Conservation (phyloP, 2,329 filamentous ascomycete genomes). For the Zasmidium angulare region DNA sequence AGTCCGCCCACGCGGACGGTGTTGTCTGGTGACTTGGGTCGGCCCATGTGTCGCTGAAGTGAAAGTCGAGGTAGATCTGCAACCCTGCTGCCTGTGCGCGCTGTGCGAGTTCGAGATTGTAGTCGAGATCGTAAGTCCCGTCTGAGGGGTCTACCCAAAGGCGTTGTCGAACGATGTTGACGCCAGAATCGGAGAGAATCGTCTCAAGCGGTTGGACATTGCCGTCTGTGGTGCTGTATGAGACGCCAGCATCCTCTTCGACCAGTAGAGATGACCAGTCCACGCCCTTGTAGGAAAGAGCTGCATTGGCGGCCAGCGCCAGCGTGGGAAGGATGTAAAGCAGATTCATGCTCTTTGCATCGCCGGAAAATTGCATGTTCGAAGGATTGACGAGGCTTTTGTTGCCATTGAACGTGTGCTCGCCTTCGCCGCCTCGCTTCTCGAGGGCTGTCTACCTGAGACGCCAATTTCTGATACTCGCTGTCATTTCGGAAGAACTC, state of each 20-base stretch:
- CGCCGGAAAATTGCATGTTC: not conserved
- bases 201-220: not conserved
- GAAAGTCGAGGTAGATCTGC: slow-evolving; percentile 37
- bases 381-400: not conserved
- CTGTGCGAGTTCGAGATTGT: slow-evolving; percentile 37
- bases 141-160: slow-evolving; percentile 33
- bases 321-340: not conserved
- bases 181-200: slow-evolving; percentile 12
- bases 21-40: slow-evolving; percentile 36
- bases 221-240: not conserved
- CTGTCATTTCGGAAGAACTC: not conserved
- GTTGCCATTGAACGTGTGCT: not conserved
- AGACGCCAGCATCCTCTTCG: slow-evolving; percentile 1
- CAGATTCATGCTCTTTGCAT: not conserved
- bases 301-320: not conserved
- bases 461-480: not conserved
- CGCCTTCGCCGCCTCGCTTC: not conserved
- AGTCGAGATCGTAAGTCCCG: slow-evolving; percentile 32
- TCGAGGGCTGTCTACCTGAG: not conserved
- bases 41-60: slow-evolving; percentile 38
- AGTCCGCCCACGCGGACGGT: slow-evolving; percentile 35
- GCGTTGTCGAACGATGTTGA: slow-evolving; percentile 28
- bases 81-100: slow-evolving; percentile 33
- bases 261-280: slow-evolving; percentile 4
- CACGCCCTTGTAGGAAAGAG: slow-evolving; percentile 5